Base-by-base conservation (phyloP, 1,139 yeast species). In the Blastobotrys serpentis region DNA sequence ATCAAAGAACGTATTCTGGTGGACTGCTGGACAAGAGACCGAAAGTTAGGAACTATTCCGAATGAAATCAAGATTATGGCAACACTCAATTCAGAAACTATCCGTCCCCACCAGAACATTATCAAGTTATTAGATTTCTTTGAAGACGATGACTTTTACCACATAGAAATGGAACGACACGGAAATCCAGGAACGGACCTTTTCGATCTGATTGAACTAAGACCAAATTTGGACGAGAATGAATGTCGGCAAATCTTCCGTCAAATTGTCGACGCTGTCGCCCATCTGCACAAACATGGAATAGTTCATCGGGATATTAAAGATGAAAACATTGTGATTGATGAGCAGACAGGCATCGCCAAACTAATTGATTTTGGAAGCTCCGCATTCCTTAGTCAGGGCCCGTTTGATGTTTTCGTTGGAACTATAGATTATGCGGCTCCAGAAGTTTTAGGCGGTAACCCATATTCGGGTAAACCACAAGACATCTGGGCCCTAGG, bases 401-500 rank as follows among this genome's bases (percentile, higher is more conserved):
- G 98, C 0, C 98, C 98, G 2, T 92, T 90, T 69, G 96, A 90
- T 60, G 96, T 90, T 8, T 92, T 92, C 69, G 98, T 92, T 1
- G 98, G 98, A 1, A 92, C 98, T 0, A 82, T 92, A 37, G 98
- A 92, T 66, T 92, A 90, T 66, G 98, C 98, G 0, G 94, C 97
- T 0, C 98, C 98, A 0, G 98, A 92, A 67, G 96, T 92, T 0
- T 73, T 92, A 30, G 77, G 83, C 46, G 98, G 98, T 6, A 83
- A 82, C 52, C 84, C 89, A 25, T 92, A 92, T 62, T 87, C 81
- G 50, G 98, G 98, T 17, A 84, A 80, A 64, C 92, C 96, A 0
- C 98, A 92, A 66, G 98, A 92, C 67, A 82, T 90, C 1, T 92
- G 98, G 98, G 96, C 98, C 0, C 73, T 90, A 61, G 98, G 98